A percentile compares a stretch with the other conserved stretches of the same genome.
Evolutionary conservation across 2,329 filamentous ascomycete genomes (phyloP).

Genomic region (Cladobotryum protrusum): DNA sequence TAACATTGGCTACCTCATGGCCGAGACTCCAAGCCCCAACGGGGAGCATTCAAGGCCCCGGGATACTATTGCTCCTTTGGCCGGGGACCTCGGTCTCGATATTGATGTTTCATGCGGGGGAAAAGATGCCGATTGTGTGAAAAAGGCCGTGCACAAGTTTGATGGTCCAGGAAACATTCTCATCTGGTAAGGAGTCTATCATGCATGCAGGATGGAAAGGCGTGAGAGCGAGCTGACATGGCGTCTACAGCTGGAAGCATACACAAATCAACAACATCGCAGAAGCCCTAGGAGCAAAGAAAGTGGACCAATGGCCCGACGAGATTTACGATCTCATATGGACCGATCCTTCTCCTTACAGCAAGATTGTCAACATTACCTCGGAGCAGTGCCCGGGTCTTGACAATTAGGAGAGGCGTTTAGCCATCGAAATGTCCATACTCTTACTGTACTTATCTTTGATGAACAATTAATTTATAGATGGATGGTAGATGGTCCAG

Average conservation of each 20-base stretch:
- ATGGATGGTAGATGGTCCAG: background rate
- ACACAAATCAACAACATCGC: slow-evolving; percentile 45
- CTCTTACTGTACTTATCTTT: background rate
- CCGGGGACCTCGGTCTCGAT: slow-evolving; percentile 46
- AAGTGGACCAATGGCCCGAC: slow-evolving; percentile 45
- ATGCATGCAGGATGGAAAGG: background rate
- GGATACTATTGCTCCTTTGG: slow-evolving; percentile 51
- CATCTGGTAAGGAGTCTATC: slow-evolving; percentile 36
- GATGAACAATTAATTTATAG: background rate
- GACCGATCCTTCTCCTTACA: slow-evolving; percentile 48
- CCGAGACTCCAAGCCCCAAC: slow-evolving; percentile 44
- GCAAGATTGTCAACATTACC: slow-evolving; percentile 35
- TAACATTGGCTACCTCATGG: slow-evolving; percentile 54
- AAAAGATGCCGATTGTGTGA: slow-evolving; percentile 49
- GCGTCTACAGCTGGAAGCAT: slow-evolving; percentile 49
- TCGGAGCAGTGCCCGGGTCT: slow-evolving; percentile 50
- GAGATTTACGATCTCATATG: slow-evolving; percentile 50
- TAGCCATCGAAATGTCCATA: no score
- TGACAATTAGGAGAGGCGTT: slow-evolving; percentile 24
- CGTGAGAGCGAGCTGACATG: background rate
- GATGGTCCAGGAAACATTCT: slow-evolving; percentile 49
- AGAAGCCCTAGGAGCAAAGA: slow-evolving; percentile 42
- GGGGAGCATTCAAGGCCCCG: slow-evolving; percentile 48
- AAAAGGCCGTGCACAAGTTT: slow-evolving; percentile 42
- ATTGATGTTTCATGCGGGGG: slow-evolving; percentile 52